Evolutionary conservation across 75 land plant species (phyloP).

Genomic region (Adiantum capillusveneris): DNA sequence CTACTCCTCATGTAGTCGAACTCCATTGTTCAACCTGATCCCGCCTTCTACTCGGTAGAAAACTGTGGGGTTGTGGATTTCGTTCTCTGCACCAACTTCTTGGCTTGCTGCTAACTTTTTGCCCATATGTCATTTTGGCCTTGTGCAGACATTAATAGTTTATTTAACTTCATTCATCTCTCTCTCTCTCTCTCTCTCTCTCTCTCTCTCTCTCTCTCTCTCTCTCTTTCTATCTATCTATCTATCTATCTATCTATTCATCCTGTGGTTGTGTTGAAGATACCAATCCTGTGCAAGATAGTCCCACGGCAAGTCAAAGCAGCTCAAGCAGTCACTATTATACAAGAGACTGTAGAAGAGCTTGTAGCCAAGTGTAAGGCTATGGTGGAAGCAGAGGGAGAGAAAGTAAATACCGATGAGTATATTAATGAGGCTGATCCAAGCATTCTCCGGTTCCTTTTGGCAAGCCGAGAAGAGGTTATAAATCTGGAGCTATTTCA

Average conservation of each 20-base stretch:
- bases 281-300: conserved; percentile 68
- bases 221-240: background rate
- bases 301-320: conserved; percentile 94
- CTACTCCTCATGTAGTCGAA: too few relatives aligned
- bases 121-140: too few relatives aligned
- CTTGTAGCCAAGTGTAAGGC: conserved; percentile 74
- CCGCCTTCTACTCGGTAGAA: too few relatives aligned
- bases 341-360: conserved; percentile 78
- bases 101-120: too few relatives aligned
- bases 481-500: background rate
- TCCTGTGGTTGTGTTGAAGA: conserved; percentile 19
- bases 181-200: too few relatives aligned
- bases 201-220: too few relatives aligned
- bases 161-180: too few relatives aligned
- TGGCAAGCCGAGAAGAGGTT: conserved; percentile 97
- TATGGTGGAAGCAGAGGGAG: conserved; percentile 88
- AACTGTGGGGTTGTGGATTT: too few relatives aligned
- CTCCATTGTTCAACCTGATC: too few relatives aligned
- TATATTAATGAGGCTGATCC: conserved; percentile 95
- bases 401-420: conserved; percentile 72
- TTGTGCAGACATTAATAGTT: too few relatives aligned
- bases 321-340: conserved; percentile 67
- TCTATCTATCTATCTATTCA: too few relatives aligned
- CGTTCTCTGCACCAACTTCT: too few relatives aligned
- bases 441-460: conserved; percentile 86